Evolutionary conservation across 2,329 filamentous ascomycete genomes (phyloP).

Genomic region (Colletotrichum sp.): DNA sequence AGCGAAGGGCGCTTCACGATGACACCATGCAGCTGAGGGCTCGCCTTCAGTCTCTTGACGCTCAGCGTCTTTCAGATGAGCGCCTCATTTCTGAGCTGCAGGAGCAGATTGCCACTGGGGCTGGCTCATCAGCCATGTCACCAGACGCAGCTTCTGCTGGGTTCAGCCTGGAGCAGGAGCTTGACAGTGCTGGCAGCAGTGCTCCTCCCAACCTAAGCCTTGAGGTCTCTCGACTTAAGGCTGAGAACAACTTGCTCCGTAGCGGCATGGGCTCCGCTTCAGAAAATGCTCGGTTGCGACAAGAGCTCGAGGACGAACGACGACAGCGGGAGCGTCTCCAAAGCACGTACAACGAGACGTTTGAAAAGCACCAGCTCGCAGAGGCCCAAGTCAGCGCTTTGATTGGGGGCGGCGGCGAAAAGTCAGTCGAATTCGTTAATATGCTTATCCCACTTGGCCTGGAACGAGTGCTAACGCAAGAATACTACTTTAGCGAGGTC

Average conservation of each 20-base stretch:
- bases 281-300: constrained; percentile 58
- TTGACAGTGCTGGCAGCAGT: constrained; percentile 53
- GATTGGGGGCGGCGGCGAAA: constrained; percentile 53
- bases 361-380: constrained; percentile 61
- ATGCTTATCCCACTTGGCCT: constrained; percentile 25
- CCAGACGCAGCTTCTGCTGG: constrained; percentile 29
- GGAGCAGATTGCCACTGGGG: constrained; percentile 56
- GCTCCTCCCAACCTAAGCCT: constrained; percentile 47
- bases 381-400: constrained; percentile 64
- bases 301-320: constrained; percentile 60
- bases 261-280: constrained; percentile 58
- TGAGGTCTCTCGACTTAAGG: constrained; percentile 63
- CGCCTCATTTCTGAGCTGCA: constrained; percentile 63
- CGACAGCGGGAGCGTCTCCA: constrained; percentile 57
- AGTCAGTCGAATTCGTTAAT: constrained; percentile 49
- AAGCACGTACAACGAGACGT: constrained; percentile 58
- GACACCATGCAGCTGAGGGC: constrained; percentile 50
- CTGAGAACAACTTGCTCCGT: constrained; percentile 65
- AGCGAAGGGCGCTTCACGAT: constrained; percentile 47
- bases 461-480: constrained; percentile 45
- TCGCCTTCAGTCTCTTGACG: constrained; percentile 39
- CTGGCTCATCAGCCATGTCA: neutral
- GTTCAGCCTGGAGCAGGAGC: constrained; percentile 64
- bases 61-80: constrained; percentile 55
- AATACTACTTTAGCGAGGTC: constrained; percentile 56